Percentiles rank a stretch among this genome's conserved stretches.
These are phyloP conservation scores for Physcomitrium patens DNA, from an alignment of 225 moss, liverwort and hornwort species.

Conservation along the genomic window DNA sequence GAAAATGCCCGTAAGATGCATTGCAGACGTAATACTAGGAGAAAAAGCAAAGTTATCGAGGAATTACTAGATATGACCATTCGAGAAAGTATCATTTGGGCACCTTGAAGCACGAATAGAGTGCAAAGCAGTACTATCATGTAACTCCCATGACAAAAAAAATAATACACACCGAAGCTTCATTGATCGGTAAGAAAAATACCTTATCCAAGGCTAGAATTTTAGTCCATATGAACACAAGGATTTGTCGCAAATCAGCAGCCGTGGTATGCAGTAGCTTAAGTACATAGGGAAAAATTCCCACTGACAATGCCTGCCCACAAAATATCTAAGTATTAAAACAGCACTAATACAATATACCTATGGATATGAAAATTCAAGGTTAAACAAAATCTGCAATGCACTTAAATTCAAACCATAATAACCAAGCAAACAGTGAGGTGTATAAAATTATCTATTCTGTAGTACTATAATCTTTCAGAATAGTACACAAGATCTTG, in stretches of 20 bases:
- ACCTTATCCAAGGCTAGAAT: constrained; percentile 97
- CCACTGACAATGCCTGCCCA: constrained; percentile 90
- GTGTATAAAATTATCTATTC: constrained; percentile 15
- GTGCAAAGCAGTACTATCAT: background rate
- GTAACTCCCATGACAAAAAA: constrained; percentile 3
- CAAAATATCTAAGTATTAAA: constrained; percentile 28
- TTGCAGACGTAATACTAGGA: constrained; percentile 9
- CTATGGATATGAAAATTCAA: background rate
- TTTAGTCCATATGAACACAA: constrained; percentile 99
- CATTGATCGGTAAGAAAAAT: constrained; percentile 19
- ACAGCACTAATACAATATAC: background rate
- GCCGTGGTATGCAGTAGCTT: constrained; percentile 95
- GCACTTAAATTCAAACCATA: constrained; percentile 15
- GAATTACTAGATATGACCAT: constrained; percentile 1
- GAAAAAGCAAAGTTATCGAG: background rate
- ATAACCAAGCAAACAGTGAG: constrained; percentile 14
- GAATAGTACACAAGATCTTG: constrained; percentile 11
- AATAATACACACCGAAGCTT: background rate
- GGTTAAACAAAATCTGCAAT: constrained; percentile 15
- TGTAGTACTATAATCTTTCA: constrained; percentile 15
- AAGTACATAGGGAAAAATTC: constrained; percentile 95
- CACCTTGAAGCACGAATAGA: constrained; percentile 3
- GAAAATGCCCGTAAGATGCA: background rate
- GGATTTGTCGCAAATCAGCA: constrained; percentile 90
- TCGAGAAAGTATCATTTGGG: background rate